Conservation (phyloP, 2,329 filamentous ascomycete species). For the Talaromyces pinophilus region DNA sequence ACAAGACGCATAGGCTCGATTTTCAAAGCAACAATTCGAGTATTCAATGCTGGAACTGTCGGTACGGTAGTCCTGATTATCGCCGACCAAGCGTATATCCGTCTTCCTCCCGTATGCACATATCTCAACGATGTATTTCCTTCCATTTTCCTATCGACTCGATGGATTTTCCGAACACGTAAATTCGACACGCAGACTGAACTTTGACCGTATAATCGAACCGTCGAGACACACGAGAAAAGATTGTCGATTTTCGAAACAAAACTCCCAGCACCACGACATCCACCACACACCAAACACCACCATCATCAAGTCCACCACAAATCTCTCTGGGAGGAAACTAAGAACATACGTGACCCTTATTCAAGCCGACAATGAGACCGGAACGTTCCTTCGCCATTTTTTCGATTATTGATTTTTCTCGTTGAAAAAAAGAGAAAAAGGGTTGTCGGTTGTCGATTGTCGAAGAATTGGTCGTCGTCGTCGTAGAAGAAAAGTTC, state of each 20-base stretch:
- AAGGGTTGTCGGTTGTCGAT: conserved; percentile 14
- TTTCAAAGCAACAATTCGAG: not conserved
- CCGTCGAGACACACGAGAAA: not conserved
- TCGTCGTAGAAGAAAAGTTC: conserved; percentile 12
- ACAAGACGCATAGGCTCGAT: not conserved
- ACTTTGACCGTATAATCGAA: not conserved
- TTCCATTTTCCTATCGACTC: not conserved
- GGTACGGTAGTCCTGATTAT: not conserved
- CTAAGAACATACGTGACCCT: conserved; percentile 62
- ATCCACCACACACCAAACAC: conserved; percentile 5
- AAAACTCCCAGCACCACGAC: conserved; percentile 5
- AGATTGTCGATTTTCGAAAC: not conserved
- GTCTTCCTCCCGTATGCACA: not conserved
- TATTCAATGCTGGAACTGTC: no score
- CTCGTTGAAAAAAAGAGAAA: conserved; percentile 27
- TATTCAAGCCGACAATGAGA: conserved; percentile 64
- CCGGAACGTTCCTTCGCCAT: conserved; percentile 56
- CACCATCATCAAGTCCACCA: not conserved
- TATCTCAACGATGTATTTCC: not conserved
- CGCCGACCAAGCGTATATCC: not conserved
- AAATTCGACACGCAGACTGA: not conserved
- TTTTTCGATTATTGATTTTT: conserved; percentile 37
- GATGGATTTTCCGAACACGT: not conserved
- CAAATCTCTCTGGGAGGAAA: not conserved
- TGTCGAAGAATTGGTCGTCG: conserved; percentile 22